Conservation (phyloP, 345 rosid genomes). For the Eucalyptus tenuipes region DNA sequence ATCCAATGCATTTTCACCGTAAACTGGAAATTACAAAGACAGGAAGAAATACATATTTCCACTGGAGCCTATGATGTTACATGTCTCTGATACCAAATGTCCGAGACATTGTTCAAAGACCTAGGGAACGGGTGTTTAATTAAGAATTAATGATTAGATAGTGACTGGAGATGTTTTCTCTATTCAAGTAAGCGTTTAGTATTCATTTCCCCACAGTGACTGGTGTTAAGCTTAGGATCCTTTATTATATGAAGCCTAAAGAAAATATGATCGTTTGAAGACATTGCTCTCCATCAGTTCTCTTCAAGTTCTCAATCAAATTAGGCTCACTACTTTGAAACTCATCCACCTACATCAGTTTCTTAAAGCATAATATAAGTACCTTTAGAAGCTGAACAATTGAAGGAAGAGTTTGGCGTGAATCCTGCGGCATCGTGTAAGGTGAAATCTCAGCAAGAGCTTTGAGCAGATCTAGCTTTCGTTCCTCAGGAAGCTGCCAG, state of each 20-base stretch:
- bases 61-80: neutral
- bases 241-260: neutral
- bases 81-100: neutral
- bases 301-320: neutral
- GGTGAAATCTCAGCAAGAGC: conserved; percentile 92
- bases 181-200: neutral
- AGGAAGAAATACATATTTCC: neutral
- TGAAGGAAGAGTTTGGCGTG: conserved; percentile 90
- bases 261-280: neutral
- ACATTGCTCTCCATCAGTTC: neutral
- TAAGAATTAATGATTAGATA: neutral
- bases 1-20: neutral
- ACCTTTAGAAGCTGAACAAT: conserved; percentile 88
- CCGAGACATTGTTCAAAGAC: neutral
- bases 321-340: neutral
- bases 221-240: neutral
- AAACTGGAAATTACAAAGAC: neutral
- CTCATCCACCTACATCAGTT: neutral
- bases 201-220: neutral
- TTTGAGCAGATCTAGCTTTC: conserved; percentile 94
- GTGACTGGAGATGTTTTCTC: neutral
- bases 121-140: neutral
- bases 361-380: neutral
- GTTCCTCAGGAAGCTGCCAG: conserved; percentile 86
- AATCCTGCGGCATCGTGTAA: conserved; percentile 81